Evolutionary conservation across 495 filamentous ascomycete genomes (phyloP).

Genomic region (Neurospora cerealis): DNA sequence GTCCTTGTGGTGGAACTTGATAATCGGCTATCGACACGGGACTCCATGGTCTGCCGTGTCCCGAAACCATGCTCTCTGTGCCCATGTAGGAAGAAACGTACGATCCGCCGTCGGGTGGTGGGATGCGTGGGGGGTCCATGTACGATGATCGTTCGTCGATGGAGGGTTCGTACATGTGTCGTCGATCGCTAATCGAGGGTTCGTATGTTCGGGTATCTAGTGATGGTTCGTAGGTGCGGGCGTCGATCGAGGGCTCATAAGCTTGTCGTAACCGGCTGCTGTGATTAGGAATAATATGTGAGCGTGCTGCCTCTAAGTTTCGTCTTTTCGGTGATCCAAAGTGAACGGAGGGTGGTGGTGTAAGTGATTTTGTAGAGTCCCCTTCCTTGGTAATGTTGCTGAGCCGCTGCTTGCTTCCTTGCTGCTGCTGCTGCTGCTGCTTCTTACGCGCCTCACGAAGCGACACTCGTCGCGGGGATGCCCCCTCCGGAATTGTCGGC

Average conservation of each 20-base stretch:
- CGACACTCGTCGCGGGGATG: constrained; percentile 32
- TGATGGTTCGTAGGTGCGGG: constrained; percentile 12
- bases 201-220: constrained; percentile 18
- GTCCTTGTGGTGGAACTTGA: constrained; percentile 1
- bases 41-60: not conserved
- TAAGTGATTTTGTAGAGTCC: not conserved
- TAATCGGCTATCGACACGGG: not conserved
- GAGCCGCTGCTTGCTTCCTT: not conserved
- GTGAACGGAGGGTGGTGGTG: constrained; percentile 1
- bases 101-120: constrained; percentile 34
- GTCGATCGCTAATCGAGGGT: constrained; percentile 22
- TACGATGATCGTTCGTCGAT: constrained; percentile 16
- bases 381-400: not conserved
- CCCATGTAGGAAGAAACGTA: constrained; percentile 30
- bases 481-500: constrained; percentile 35
- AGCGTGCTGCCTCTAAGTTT: constrained; percentile 3
- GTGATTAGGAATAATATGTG: not conserved
- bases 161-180: constrained; percentile 2
- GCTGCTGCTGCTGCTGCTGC: not conserved
- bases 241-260: constrained; percentile 41
- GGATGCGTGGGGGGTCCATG: constrained; percentile 32
- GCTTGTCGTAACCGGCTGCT: constrained; percentile 28
- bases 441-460: constrained; percentile 19
- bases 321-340: constrained; percentile 28
- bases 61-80: constrained; percentile 13